Percentiles rank a stretch among this genome's conserved stretches.
These are phyloP conservation scores for Chloranthus sessilifolius DNA, from an alignment of 164 flowering plant genomes.

Conservation along the genomic window DNA sequence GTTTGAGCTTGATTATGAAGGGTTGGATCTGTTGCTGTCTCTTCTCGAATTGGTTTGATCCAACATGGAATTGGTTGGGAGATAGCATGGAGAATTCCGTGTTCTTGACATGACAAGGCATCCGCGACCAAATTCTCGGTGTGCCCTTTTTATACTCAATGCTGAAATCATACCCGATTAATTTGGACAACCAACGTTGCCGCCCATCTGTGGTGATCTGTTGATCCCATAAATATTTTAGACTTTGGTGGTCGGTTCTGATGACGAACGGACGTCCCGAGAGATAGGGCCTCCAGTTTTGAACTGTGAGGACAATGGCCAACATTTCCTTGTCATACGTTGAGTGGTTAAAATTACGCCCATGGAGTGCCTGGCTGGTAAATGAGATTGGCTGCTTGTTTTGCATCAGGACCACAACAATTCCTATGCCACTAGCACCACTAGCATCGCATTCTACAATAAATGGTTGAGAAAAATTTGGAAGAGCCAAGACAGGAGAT, in stretches of 20 bases:
- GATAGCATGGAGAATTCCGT: background rate
- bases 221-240: background rate
- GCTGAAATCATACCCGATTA: background rate
- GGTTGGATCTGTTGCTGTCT: background rate
- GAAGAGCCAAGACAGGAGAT: background rate
- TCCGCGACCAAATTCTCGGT: background rate
- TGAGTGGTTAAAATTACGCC: background rate
- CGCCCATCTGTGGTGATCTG: background rate
- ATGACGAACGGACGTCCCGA: background rate
- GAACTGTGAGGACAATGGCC: background rate
- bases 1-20: constrained; percentile 1
- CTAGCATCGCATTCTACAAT: background rate
- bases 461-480: background rate
- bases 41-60: constrained; percentile 1
- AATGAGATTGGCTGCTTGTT: background rate
- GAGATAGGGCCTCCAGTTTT: background rate
- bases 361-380: background rate
- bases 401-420: background rate
- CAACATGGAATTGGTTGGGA: constrained; percentile 2
- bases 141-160: background rate
- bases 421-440: background rate
- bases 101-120: background rate
- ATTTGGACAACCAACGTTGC: background rate
- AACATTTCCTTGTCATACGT: background rate
- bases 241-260: background rate